phyloP scores from a whole-genome alignment of 2,329 filamentous ascomycete species.

The Aureobasidium sp. region DNA sequence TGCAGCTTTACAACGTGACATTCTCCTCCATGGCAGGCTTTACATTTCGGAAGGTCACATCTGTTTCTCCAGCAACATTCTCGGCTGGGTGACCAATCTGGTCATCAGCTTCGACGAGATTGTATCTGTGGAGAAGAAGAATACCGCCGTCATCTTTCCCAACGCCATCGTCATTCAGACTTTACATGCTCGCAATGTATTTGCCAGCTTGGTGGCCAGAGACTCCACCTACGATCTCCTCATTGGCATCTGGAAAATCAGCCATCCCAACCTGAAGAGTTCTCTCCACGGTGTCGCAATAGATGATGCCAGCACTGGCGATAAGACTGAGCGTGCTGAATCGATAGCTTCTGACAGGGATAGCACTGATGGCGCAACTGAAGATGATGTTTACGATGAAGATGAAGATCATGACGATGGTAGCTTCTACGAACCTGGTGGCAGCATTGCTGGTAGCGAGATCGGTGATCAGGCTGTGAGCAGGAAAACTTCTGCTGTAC shows the following conservation, averaged over 20 bases:
- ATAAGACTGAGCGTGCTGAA: conserved; percentile 83
- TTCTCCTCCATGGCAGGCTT: conserved; percentile 83
- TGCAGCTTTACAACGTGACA: conserved; percentile 90
- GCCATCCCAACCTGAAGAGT: conserved; percentile 84
- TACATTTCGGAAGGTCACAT: conserved; percentile 97
- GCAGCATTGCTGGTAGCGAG: conserved; percentile 50
- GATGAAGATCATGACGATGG: conserved; percentile 66
- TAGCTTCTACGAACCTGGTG: conserved; percentile 48
- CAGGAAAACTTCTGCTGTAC: conserved; percentile 63
- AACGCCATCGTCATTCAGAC: conserved; percentile 97
- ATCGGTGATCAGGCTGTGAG: conserved; percentile 42
- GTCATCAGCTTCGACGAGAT: conserved; percentile 99
- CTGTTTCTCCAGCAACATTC: conserved; percentile 97
- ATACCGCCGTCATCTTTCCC: conserved; percentile 88
- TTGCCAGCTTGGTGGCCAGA: conserved; percentile 88
- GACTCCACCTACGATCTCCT: conserved; percentile 96
- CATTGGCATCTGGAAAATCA: conserved; percentile 97
- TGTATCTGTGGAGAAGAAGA: conserved; percentile 93
- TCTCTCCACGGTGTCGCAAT: conserved; percentile 82
- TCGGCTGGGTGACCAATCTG: conserved; percentile 94
- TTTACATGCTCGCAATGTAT: conserved; percentile 88
- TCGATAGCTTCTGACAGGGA: conserved; percentile 43
- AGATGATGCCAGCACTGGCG: conserved; percentile 68
- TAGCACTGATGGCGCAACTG: conserved; percentile 55
- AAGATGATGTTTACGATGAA: conserved; percentile 72